Base-by-base conservation (phyloP, 257 asterid species). In the Nicotiana undulata region DNA sequence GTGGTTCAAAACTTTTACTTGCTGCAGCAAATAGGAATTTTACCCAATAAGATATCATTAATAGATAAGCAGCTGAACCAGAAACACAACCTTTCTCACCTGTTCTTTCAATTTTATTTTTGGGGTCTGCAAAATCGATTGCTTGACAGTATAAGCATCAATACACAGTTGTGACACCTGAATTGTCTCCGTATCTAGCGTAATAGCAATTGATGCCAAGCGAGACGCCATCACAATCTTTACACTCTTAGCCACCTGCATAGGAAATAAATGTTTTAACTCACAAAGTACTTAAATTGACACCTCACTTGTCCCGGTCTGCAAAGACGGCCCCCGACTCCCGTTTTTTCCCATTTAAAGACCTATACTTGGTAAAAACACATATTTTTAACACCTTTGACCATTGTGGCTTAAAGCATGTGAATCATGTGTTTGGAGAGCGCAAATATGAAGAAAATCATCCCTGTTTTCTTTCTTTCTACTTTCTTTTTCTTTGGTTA, bases 161-260 rank as follows among this genome's bases (percentile, higher is more conserved):
- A 93, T 70, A 67, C 83, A 66, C 49, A 95, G 93, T 17, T 87
- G 90, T 79, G 97, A 90, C 22, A 86, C 93, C 75, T 86, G 87
- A 79, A 95, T 90, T 58, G 82, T 85, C 85, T 84, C 88, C 94
- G 85, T 85, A 85, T 95, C 97, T 77, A 95, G 98, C 63, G 92
- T 87, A 55, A 95, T 86, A 78, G 89, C 86, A 66, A 95, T 85
- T 83, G 94, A 85, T 63, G 92, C 97, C 60, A 20, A 34, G 81
- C 95, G 91, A 26, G 97, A 85, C 10, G 93, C 82, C 86, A 88
- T 92, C 65, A 90, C 91, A 81, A 90, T 85, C 90, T 90, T 93
- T 77, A 95, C 81, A 85, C 93, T 91, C 89, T 88, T 90, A 51
- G 98, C 98, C 44, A 95, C 93, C 99, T 95, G 81, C 75, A 84